phyloP scores from a whole-genome alignment of 306 rosid species.

The Quillaja saponaria region DNA sequence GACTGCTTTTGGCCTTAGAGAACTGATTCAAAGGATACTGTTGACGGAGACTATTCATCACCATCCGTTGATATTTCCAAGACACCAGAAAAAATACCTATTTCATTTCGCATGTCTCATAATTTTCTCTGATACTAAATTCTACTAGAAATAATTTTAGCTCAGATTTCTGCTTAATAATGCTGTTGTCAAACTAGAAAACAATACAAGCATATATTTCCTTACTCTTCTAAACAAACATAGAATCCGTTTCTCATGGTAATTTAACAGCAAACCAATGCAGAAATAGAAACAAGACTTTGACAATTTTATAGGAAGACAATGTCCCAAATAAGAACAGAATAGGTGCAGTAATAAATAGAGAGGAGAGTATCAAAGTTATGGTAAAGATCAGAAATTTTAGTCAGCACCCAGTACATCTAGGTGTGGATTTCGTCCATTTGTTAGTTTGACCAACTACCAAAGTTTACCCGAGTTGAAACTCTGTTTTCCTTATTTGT shows the following conservation, averaged over 20 bases:
- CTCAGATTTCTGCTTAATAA: constrained; percentile 8
- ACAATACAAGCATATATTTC: constrained; percentile 2
- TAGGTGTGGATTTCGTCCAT: constrained; percentile 48
- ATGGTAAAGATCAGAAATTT: constrained; percentile 19
- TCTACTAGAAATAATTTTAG: not conserved
- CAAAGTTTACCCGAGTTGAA: constrained; percentile 45
- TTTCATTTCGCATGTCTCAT: constrained; percentile 30
- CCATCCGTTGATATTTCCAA: constrained; percentile 66
- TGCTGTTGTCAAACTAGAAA: constrained; percentile 22
- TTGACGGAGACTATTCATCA: constrained; percentile 83
- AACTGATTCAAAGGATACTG: constrained; percentile 95
- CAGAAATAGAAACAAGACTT: constrained; percentile 24
- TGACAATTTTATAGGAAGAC: constrained; percentile 26
- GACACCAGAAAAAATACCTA: constrained; percentile 35
- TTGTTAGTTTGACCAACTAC: constrained; percentile 57
- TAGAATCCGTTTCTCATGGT: constrained; percentile 22
- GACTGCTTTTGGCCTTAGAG: constrained; percentile 80
- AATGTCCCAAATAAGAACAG: constrained; percentile 45
- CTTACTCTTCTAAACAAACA: constrained; percentile 35
- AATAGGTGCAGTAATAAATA: constrained; percentile 42
- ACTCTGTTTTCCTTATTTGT: not conserved
- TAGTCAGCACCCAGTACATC: constrained; percentile 54
- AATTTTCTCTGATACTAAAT: constrained; percentile 6
- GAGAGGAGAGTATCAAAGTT: not conserved
- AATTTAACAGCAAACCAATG: constrained; percentile 20